These are phyloP conservation scores for Crepidotus variabilis DNA, from an alignment of 768 basidiomycete species.

Conservation along the genomic window DNA sequence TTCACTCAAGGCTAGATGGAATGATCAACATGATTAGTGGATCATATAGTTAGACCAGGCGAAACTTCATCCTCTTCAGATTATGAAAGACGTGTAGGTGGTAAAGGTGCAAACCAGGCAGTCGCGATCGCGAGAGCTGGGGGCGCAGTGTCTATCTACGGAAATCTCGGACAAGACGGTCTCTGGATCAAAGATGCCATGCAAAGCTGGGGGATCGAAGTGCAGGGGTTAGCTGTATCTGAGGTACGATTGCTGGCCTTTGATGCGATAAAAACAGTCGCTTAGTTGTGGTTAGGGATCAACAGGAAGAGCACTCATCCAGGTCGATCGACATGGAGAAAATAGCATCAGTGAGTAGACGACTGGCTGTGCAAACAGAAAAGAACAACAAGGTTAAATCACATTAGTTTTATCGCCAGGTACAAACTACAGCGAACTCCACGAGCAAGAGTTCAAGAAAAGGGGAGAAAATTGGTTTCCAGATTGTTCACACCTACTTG, in stretches of 20 bases:
- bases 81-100: constrained; percentile 49
- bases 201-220: constrained; percentile 35
- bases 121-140: constrained; percentile 53
- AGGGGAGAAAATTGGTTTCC: constrained; percentile 21
- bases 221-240: constrained; percentile 30
- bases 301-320: constrained; percentile 60
- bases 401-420: constrained; percentile 51
- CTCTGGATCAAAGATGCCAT: constrained; percentile 42
- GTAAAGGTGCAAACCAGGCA: constrained; percentile 66
- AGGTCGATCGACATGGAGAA: constrained; percentile 53
- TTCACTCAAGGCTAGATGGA: background rate
- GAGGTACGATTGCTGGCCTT: constrained; percentile 25
- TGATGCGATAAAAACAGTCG: background rate
- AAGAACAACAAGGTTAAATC: background rate
- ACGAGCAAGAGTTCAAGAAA: constrained; percentile 16
- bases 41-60: constrained; percentile 49
- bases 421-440: constrained; percentile 45
- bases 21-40: constrained; percentile 30
- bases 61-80: constrained; percentile 54
- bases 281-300: constrained; percentile 30
- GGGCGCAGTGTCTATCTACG: constrained; percentile 43
- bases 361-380: no score
- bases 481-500: constrained; percentile 44
- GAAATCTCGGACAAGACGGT: constrained; percentile 52
- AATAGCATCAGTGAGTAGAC: constrained; percentile 55